phyloP scores from a whole-genome alignment of 495 filamentous ascomycete species.

The Penicillium coprophilum region DNA sequence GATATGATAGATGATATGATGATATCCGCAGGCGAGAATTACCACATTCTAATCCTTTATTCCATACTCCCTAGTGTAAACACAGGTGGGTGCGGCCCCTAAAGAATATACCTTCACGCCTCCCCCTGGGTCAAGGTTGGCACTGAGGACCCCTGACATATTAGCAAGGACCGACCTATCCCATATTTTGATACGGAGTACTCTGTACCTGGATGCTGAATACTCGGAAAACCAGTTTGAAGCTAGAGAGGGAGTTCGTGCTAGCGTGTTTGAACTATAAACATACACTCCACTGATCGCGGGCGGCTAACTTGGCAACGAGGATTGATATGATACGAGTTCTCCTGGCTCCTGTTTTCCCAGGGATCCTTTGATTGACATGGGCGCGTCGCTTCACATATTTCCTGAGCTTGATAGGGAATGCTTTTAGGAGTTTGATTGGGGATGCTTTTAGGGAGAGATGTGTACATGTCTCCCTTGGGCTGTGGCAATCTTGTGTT shows the following conservation, averaged over 20 bases:
- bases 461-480: too few species aligned
- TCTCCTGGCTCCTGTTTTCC: background rate
- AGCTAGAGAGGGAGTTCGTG: slow-evolving; percentile 25
- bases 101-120: background rate
- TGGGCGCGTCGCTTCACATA: too few species aligned
- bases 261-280: slow-evolving; percentile 35
- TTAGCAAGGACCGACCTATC: background rate
- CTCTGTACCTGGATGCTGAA: too few species aligned
- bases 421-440: too few species aligned
- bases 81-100: background rate
- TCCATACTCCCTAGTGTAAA: too few species aligned
- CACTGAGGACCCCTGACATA: background rate
- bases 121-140: background rate
- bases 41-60: background rate
- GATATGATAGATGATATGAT: background rate
- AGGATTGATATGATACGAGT: too few species aligned
- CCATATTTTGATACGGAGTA: too few species aligned
- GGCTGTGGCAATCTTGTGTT: too few species aligned
- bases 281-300: slow-evolving; percentile 17
- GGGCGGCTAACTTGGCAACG: slow-evolving; percentile 27
- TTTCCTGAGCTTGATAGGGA: too few species aligned
- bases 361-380: too few species aligned
- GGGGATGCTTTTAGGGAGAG: background rate
- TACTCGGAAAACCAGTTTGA: slow-evolving; percentile 19
- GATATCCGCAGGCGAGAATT: too few species aligned